A percentile compares a stretch with the other conserved stretches of the same genome.
phyloP scores from a whole-genome alignment of 805 yeast species.

The Hanseniaspora meyeri region DNA sequence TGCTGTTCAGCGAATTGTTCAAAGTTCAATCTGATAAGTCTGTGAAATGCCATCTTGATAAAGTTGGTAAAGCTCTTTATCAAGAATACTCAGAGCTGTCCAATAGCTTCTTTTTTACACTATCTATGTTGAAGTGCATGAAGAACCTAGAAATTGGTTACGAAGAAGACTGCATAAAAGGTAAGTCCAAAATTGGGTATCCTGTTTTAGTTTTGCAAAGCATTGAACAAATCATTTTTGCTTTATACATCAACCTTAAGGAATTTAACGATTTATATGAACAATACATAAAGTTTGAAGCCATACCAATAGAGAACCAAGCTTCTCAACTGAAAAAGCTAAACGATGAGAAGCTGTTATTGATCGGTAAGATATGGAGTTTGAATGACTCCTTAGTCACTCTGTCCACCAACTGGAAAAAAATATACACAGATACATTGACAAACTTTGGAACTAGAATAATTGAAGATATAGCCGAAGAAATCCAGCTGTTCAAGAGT shows the following conservation, averaged over 20 bases:
- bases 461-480: slow-evolving; percentile 8
- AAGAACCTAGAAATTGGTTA: slow-evolving; percentile 24
- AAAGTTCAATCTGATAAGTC: background rate
- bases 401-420: background rate
- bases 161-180: slow-evolving; percentile 15
- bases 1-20: slow-evolving; percentile 16
- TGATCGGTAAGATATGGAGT: slow-evolving; percentile 65
- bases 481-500: slow-evolving; percentile 41
- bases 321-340: background rate
- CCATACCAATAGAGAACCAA: background rate
- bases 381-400: slow-evolving; percentile 34
- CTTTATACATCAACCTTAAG: background rate
- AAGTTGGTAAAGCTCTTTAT: slow-evolving; percentile 14
- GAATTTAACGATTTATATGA: slow-evolving; percentile 5
- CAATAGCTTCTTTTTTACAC: slow-evolving; percentile 14
- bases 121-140: slow-evolving; percentile 19
- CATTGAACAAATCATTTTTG: slow-evolving; percentile 24
- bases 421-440: background rate
- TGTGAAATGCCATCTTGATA: background rate
- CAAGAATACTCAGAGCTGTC: slow-evolving; percentile 24
- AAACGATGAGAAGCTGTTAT: slow-evolving; percentile 34
- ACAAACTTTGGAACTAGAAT: background rate
- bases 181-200: slow-evolving; percentile 36
- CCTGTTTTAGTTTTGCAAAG: slow-evolving; percentile 41
- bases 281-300: slow-evolving; percentile 3